Evolutionary conservation across 208 protist species (phyloP), one percentile per base, ranked within the genome.

Genomic region (Herpetomonas tarakana): DNA sequence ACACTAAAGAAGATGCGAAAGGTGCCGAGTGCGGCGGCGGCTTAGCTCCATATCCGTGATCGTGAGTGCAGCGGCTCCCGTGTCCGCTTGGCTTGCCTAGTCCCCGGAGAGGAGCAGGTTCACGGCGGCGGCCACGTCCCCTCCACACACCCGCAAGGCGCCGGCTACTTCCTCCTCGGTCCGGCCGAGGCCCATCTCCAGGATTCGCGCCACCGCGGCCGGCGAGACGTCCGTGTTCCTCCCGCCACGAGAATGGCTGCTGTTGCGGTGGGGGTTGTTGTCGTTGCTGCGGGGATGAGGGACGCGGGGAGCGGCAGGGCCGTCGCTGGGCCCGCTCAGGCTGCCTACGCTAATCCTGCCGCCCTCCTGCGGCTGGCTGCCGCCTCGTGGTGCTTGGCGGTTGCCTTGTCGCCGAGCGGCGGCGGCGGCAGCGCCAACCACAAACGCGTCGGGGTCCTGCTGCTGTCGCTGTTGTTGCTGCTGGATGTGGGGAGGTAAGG

Each of bases 91-190:
- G n/a, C n/a, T n/a, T n/a, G n/a, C n/a, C n/a, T n/a, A n/a, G n/a
- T n/a, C n/a, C n/a, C n/a, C n/a, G n/a, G n/a, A n/a, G n/a, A 92
- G 54, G 29, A 92, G 68, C 9, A 78, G 49, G 27, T 88, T 69
- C 19, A 92, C 71, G 27, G 85, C 85, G 35, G 49, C 61, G 46
- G 85, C 73, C 25, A 83, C 72, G 26, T 83, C 68, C 2, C 81
- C 81, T 39, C 70, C 65, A 18, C 75, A 41, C 44, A 63, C 69
- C 41, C 61, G 56, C n/a, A 92, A 69, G 35, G 76, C 85, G 0
- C 26, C 51, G 6, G 44, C 41, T 55, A 88, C 81, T 19, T 79
- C 67, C 1, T 75, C 76, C 2, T 62, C 67, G 6, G 65, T 55
- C 47, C 69, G 71, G n/a, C 56, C 50, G 30, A 91, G 52, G 25